These are phyloP conservation scores for Yamadazyma nakazawae DNA, from an alignment of 805 yeast genomes.

Conservation along the genomic window DNA sequence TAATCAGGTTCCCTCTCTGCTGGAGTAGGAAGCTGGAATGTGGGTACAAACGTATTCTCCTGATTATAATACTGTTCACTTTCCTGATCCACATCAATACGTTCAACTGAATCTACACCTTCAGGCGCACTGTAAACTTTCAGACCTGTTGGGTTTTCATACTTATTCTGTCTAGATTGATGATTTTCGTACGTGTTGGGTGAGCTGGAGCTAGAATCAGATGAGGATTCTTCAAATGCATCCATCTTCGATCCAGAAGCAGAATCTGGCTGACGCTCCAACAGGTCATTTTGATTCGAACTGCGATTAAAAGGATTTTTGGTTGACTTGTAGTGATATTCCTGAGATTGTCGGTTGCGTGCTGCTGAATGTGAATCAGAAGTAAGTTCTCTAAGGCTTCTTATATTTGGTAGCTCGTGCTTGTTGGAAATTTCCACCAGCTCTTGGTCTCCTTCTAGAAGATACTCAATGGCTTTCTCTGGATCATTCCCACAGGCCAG, in stretches of 20 bases:
- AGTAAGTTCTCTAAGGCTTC: background rate
- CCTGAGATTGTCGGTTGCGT: background rate
- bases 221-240: too few species aligned
- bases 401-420: conserved; percentile 10
- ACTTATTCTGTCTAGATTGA: background rate
- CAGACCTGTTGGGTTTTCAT: background rate
- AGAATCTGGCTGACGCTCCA: too few species aligned
- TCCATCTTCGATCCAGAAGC: too few species aligned
- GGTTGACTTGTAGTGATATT: too few species aligned
- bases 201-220: too few species aligned
- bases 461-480: conserved; percentile 27
- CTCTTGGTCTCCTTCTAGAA: conserved; percentile 27
- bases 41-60: background rate
- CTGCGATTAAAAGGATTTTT: too few species aligned
- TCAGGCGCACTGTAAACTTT: background rate
- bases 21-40: background rate
- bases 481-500: conserved; percentile 21
- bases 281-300: too few species aligned
- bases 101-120: background rate
- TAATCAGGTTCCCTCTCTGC: conserved; percentile 1
- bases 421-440: conserved; percentile 17
- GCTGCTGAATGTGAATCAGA: background rate
- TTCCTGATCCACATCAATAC: background rate
- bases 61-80: background rate
- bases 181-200: background rate